A percentile compares a stretch with the other conserved stretches of the same genome.
phyloP scores from a whole-genome alignment of 495 filamentous ascomycete species.

The Aspergillus indologenus region DNA sequence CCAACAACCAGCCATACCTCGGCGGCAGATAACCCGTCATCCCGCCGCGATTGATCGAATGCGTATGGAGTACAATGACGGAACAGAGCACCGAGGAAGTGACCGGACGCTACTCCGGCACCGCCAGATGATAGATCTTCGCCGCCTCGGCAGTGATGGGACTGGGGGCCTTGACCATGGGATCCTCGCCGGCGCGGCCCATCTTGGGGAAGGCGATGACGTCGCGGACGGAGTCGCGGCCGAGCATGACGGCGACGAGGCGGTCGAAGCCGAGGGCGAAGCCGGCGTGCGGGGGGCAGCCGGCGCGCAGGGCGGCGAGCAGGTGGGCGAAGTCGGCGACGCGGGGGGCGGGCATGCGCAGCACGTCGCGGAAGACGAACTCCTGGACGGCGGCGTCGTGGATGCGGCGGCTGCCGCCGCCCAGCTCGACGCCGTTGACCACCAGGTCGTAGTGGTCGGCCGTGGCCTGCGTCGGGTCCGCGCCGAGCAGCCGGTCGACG shows the following conservation, averaged over 20 bases:
- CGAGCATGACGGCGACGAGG: slow-evolving; percentile 75
- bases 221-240: slow-evolving; percentile 73
- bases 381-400: slow-evolving; percentile 83
- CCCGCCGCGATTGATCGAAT: not conserved
- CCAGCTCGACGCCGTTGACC: slow-evolving; percentile 91
- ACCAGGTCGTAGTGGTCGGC: slow-evolving; percentile 94
- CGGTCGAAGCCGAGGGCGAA: slow-evolving; percentile 92
- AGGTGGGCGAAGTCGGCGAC: slow-evolving; percentile 79
- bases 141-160: slow-evolving; percentile 60
- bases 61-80: no score
- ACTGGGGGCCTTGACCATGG: slow-evolving; percentile 72
- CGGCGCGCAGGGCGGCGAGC: slow-evolving; percentile 73
- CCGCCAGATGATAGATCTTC: slow-evolving; percentile 61
- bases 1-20: not conserved
- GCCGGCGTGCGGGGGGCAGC: slow-evolving; percentile 96
- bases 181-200: slow-evolving; percentile 76
- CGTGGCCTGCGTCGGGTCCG: slow-evolving; percentile 65
- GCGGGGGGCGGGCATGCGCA: slow-evolving; percentile 60
- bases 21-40: not conserved
- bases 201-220: slow-evolving; percentile 97
- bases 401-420: slow-evolving; percentile 89
- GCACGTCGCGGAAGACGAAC: slow-evolving; percentile 77
- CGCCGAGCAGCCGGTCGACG: slow-evolving; percentile 63
- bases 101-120: no score
- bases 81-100: no score